Percentiles rank a stretch among this genome's conserved stretches.
phyloP scores from a whole-genome alignment of 2,329 filamentous ascomycete species.

The Botrytis cinerea region DNA sequence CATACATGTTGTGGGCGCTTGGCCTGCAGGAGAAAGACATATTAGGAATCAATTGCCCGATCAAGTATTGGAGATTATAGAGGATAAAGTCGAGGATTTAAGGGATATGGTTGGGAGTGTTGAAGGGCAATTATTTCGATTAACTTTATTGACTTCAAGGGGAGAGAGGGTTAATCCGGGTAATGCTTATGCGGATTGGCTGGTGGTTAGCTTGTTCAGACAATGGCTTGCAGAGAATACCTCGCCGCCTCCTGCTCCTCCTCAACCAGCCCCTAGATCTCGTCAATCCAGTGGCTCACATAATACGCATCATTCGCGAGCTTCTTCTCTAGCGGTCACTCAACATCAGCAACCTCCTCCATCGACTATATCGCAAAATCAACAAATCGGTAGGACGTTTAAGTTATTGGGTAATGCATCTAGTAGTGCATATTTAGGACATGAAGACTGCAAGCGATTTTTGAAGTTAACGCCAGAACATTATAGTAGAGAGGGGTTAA shows the following conservation, averaged over 20 bases:
- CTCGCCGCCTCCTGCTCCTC: slow-evolving; percentile 60
- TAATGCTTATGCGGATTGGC: slow-evolving; percentile 85
- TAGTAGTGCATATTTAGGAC: slow-evolving; percentile 67
- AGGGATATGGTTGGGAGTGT: slow-evolving; percentile 78
- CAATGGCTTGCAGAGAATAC: slow-evolving; percentile 94
- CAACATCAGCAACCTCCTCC: slow-evolving; percentile 19
- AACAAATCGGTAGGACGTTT: slow-evolving; percentile 69
- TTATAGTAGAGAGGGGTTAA: slow-evolving; percentile 83
- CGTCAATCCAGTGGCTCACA: slow-evolving; percentile 29
- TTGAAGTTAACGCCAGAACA: slow-evolving; percentile 79
- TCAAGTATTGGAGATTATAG: slow-evolving; percentile 81
- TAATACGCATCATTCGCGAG: slow-evolving; percentile 49
- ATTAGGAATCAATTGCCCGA: slow-evolving; percentile 72
- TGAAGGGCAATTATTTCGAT: slow-evolving; percentile 78
- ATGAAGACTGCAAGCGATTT: slow-evolving; percentile 89
- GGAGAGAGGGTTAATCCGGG: slow-evolving; percentile 81
- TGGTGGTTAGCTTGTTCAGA: slow-evolving; percentile 81
- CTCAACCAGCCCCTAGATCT: slow-evolving; percentile 39
- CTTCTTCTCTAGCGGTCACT: slow-evolving; percentile 41
- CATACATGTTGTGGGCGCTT: slow-evolving; percentile 92
- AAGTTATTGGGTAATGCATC: slow-evolving; percentile 67
- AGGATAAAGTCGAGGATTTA: slow-evolving; percentile 92
- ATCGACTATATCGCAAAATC: slow-evolving; percentile 21
- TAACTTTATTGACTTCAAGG: slow-evolving; percentile 71
- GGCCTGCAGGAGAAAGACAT: slow-evolving; percentile 79